These are phyloP conservation scores for Yamadazyma pseudoaaseri DNA, from an alignment of 1,139 yeast genomes.

Conservation along the genomic window DNA sequence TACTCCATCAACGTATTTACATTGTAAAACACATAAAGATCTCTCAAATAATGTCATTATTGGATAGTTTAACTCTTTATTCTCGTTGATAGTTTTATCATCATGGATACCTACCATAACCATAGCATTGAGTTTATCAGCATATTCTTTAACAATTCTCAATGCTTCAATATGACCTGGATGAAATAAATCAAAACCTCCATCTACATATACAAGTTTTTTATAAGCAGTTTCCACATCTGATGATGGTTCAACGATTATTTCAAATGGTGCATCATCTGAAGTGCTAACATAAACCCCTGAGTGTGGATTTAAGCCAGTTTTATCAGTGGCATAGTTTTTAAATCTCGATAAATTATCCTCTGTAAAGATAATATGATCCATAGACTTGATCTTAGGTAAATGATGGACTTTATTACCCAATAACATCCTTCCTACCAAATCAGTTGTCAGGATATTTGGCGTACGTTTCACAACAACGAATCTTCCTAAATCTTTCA, in stretches of 20 bases:
- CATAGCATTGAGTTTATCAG: constrained; percentile 33
- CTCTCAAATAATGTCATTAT: constrained; percentile 88
- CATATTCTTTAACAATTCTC: constrained; percentile 42
- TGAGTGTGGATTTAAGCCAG: constrained; percentile 62
- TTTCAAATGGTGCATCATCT: constrained; percentile 21
- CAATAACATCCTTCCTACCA: constrained; percentile 86
- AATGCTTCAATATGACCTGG: constrained; percentile 87
- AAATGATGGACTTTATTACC: constrained; percentile 60
- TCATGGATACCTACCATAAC: constrained; percentile 73
- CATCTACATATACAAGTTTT: constrained; percentile 62
- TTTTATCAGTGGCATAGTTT: constrained; percentile 62
- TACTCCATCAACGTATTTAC: constrained; percentile 79
- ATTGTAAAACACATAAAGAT: constrained; percentile 82
- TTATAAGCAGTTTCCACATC: constrained; percentile 20
- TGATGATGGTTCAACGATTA: constrained; percentile 36
- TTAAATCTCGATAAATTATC: constrained; percentile 36
- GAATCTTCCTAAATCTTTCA: constrained; percentile 84
- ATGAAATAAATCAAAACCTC: constrained; percentile 89
- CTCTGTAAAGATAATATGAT: constrained; percentile 33
- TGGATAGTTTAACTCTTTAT: constrained; percentile 71
- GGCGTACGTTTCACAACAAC: constrained; percentile 90
- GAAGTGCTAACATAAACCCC: constrained; percentile 51
- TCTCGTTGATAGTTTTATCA: constrained; percentile 55
- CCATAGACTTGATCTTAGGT: constrained; percentile 28
- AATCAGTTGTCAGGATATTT: constrained; percentile 90